Evolutionary conservation across 805 yeast species (phyloP), one percentile per base, ranked within the genome.

Genomic region (Cyberlindnera mrakii): DNA sequence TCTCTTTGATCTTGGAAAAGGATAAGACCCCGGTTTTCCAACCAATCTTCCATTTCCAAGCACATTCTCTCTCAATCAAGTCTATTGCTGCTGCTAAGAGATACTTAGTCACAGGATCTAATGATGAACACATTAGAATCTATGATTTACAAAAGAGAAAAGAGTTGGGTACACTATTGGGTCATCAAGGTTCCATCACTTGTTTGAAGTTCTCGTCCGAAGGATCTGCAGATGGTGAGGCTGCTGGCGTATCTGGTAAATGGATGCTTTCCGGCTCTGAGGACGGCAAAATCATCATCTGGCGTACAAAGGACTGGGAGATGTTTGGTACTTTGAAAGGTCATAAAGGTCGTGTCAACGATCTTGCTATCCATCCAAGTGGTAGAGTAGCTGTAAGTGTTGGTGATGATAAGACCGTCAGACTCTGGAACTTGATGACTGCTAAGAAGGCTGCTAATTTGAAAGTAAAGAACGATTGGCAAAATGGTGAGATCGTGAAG

Each of bases 251-350:
- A 42, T 64, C 71, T n/a, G 89, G 88, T 3, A 88, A 82, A 58
- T 93, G 99, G 99, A 71, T 93, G 30, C 66, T 93, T 20, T 83
- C 95, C 11, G 96, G 93, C 1, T 85, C 90, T 2, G 96, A 85
- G 35, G 98, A 93, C 60, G 95, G 96, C 19, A 82, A 80, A 46
- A 80, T 93, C 37, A 77, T 88, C 41, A 75, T 93, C 34, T 93
- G 99, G 99, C 74, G 98, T 63, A 85, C 93, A 3, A 88, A 86
- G 62, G 99, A 93, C 65, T 93, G 99, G 99, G 98, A 93, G 59
- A 74, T 80, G 35, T 81, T 87, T 60, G 95, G 93, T 5, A 79
- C 82, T 13, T 69, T 93, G 62, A 89, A 89, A 62, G 98, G 97
- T 11, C 98, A 91, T 64, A 74, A 74, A 35, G 91, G 79, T n/a